These are phyloP conservation scores for Suhomyces wounanorum DNA, from an alignment of 1,139 yeast genomes.

Conservation along the genomic window DNA sequence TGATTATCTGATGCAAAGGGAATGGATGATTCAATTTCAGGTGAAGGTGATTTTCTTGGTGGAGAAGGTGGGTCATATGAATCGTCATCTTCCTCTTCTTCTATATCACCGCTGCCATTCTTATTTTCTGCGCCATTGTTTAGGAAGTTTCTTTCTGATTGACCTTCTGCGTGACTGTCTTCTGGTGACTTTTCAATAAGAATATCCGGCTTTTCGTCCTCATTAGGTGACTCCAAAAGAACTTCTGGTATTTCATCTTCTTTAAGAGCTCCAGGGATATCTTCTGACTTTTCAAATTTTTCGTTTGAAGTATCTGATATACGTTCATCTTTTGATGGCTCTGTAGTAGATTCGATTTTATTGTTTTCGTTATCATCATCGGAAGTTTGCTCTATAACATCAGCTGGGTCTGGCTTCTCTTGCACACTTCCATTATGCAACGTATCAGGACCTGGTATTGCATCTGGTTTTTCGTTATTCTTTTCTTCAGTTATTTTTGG, in stretches of 20 bases:
- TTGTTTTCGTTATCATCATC: background rate
- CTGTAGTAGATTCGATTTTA: background rate
- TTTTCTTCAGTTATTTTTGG: background rate
- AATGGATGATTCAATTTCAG: conserved; percentile 1
- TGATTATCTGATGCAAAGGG: background rate
- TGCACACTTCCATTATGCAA: background rate
- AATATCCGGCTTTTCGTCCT: background rate
- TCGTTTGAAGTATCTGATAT: background rate
- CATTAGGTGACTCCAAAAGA: background rate
- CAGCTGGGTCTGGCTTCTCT: background rate
- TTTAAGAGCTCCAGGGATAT: background rate
- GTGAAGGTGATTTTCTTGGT: conserved; percentile 6
- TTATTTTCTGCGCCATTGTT: background rate
- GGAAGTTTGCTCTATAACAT: background rate
- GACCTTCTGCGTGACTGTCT: background rate
- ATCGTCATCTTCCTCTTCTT: conserved; percentile 10
- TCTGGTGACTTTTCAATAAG: background rate
- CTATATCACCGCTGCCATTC: background rate
- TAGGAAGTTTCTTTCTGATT: background rate
- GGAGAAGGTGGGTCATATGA: conserved; percentile 9
- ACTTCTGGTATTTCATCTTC: background rate
- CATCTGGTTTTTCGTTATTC: background rate
- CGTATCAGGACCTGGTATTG: background rate
- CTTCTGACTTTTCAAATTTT: background rate
- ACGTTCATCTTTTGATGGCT: background rate